These are phyloP conservation scores for Phyllachora maydis DNA, from an alignment of 2,329 filamentous ascomycete genomes.

Conservation along the genomic window DNA sequence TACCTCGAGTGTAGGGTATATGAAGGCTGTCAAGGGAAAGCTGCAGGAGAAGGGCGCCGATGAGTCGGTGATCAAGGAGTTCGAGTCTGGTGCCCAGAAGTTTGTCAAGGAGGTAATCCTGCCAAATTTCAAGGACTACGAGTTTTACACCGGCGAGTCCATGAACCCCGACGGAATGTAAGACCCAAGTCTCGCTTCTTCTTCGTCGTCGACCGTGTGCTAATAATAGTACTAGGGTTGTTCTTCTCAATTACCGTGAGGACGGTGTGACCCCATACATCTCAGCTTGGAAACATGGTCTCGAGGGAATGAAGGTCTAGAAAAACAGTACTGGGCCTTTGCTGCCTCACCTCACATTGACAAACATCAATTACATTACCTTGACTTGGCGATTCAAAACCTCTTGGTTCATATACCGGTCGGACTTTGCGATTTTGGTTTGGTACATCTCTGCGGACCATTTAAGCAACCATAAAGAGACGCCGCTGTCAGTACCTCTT, in stretches of 20 bases:
- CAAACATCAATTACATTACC: no score
- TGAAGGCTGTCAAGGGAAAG: slow-evolving; percentile 66
- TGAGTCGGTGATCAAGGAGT: slow-evolving; percentile 50
- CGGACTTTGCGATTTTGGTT: no score
- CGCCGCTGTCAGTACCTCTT: no score
- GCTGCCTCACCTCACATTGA: no score
- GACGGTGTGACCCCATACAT: slow-evolving; percentile 83
- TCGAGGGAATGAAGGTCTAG: slow-evolving; percentile 86
- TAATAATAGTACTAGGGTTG: slow-evolving; percentile 32
- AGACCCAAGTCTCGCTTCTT: slow-evolving; percentile 14
- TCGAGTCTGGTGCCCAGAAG: slow-evolving; percentile 53
- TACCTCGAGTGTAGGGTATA: slow-evolving; percentile 36
- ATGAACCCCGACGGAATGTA: slow-evolving; percentile 93
- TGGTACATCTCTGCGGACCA: no score
- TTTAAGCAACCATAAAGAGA: no score
- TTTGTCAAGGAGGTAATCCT: slow-evolving; percentile 72
- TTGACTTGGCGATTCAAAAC: no score
- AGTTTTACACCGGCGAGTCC: slow-evolving; percentile 80
- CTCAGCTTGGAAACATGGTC: slow-evolving; percentile 87
- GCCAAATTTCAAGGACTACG: slow-evolving; percentile 83
- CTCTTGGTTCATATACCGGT: no score
- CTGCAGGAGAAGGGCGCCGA: slow-evolving; percentile 36
- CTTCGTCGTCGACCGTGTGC: not conserved
- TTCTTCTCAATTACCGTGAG: slow-evolving; percentile 94
- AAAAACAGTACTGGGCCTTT: no score